Conservation (phyloP, 177 flowering plant species). For the Vitis hybrid region DNA sequence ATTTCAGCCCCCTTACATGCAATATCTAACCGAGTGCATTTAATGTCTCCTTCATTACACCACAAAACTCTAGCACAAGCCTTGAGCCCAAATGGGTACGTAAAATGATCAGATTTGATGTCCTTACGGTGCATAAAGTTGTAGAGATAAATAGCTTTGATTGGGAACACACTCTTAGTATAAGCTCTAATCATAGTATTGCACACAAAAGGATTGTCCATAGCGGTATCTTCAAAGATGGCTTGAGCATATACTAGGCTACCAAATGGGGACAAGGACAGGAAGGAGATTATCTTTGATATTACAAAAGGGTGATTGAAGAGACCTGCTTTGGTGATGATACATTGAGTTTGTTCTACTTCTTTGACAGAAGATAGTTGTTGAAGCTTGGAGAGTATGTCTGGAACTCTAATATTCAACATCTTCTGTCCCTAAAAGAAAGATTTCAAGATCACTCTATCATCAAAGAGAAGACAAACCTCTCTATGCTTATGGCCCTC, state of each 20-base stretch:
- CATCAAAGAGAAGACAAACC: no score
- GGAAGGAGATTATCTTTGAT: slow-evolving; percentile 28
- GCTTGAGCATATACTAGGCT: slow-evolving; percentile 34
- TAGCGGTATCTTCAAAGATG: slow-evolving; percentile 27
- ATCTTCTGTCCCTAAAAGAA: no score
- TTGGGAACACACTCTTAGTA: slow-evolving; percentile 33
- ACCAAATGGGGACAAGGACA: slow-evolving; percentile 31
- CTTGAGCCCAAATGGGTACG: slow-evolving; percentile 42
- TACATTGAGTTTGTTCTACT: slow-evolving; percentile 32
- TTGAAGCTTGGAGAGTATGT: slow-evolving; percentile 24
- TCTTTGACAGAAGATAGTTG: slow-evolving; percentile 29
- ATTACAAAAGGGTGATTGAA: slow-evolving; percentile 12
- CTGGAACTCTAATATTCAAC: no score
- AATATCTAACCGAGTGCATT: slow-evolving; percentile 2
- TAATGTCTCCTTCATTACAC: slow-evolving; percentile 9
- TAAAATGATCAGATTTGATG: slow-evolving; percentile 32
- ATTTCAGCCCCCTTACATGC: slow-evolving; percentile 35
- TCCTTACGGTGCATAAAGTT: slow-evolving; percentile 27
- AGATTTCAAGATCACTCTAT: no score
- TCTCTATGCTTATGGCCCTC: no score
- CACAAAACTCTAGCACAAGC: slow-evolving; percentile 35
- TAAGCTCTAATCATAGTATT: slow-evolving; percentile 53
- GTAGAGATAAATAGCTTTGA: slow-evolving; percentile 32
- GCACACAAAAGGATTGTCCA: slow-evolving; percentile 28
- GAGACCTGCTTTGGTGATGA: slow-evolving; percentile 37